These are phyloP conservation scores for Drechslerella dactyloides DNA, from an alignment of 2,329 filamentous ascomycete genomes.

Conservation along the genomic window DNA sequence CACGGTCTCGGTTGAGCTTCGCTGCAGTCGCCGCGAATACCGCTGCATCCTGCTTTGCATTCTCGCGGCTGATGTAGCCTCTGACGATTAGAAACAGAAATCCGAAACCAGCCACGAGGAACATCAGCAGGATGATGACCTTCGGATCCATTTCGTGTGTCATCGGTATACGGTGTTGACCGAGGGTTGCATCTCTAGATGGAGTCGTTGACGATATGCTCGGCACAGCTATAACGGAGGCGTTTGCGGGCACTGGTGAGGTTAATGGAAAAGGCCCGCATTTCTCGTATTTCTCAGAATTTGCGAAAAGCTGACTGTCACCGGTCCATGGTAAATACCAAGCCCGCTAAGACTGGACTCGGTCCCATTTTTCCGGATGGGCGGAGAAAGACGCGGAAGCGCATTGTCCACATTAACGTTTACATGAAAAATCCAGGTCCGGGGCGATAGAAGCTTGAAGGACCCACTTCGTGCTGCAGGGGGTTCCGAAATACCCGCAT, in stretches of 20 bases:
- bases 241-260: background rate
- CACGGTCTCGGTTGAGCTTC: background rate
- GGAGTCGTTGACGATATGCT: background rate
- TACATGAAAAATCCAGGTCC: background rate
- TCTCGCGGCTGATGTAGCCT: conserved; percentile 18
- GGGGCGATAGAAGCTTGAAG: background rate
- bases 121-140: conserved; percentile 25
- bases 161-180: background rate
- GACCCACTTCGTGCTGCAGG: background rate
- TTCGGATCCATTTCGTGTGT: conserved; percentile 18
- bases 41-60: conserved; percentile 1
- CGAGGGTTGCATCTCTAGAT: conserved; percentile 1
- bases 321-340: background rate
- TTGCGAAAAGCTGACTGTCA: background rate
- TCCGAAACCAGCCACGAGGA: conserved; percentile 22
- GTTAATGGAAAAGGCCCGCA: background rate
- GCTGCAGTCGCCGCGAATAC: background rate
- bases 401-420: too few relatives aligned
- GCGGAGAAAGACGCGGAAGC: background rate
- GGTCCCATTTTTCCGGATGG: background rate
- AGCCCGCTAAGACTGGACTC: background rate
- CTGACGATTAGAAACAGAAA: conserved; percentile 20
- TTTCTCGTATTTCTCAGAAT: background rate
- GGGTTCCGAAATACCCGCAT: background rate
- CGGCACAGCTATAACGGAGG: conserved; percentile 6